These are phyloP conservation scores for Luvunga scandens DNA, from an alignment of 345 rosid genomes.

Conservation along the genomic window DNA sequence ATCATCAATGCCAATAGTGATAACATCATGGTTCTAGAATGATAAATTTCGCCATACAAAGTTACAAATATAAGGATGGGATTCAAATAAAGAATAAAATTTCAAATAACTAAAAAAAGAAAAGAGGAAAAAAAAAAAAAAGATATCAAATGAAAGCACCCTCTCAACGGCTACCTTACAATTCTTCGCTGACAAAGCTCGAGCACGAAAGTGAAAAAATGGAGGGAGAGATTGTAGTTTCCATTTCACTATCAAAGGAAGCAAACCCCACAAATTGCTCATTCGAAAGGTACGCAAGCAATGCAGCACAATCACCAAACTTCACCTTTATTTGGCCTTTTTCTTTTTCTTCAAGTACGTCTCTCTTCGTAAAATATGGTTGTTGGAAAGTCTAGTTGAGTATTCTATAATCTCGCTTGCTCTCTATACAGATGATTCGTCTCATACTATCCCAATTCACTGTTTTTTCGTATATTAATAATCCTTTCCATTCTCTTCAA, in stretches of 20 bases:
- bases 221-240: slow-evolving; percentile 30
- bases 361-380: slow-evolving; percentile 33
- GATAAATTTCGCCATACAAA: slow-evolving; percentile 12
- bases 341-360: slow-evolving; percentile 69
- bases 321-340: slow-evolving; percentile 28
- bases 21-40: neutral
- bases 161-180: slow-evolving; percentile 46
- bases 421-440: slow-evolving; percentile 24
- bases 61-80: neutral
- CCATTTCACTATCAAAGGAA: slow-evolving; percentile 33
- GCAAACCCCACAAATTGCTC: slow-evolving; percentile 16
- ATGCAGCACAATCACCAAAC: slow-evolving; percentile 15
- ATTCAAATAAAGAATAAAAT: slow-evolving; percentile 5
- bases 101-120: neutral
- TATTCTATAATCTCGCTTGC: slow-evolving; percentile 44
- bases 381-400: slow-evolving; percentile 53
- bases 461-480: slow-evolving; percentile 5
- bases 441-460: slow-evolving; percentile 19
- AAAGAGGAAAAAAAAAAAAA: neutral
- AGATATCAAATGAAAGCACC: slow-evolving; percentile 48
- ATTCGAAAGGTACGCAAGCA: slow-evolving; percentile 29
- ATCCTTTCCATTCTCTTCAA: slow-evolving; percentile 24
- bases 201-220: slow-evolving; percentile 16
- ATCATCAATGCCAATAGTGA: slow-evolving; percentile 7
- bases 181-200: slow-evolving; percentile 14